These are phyloP conservation scores for Hymenoscyphus albidus DNA, from an alignment of 2,329 filamentous ascomycete genomes.

Conservation along the genomic window DNA sequence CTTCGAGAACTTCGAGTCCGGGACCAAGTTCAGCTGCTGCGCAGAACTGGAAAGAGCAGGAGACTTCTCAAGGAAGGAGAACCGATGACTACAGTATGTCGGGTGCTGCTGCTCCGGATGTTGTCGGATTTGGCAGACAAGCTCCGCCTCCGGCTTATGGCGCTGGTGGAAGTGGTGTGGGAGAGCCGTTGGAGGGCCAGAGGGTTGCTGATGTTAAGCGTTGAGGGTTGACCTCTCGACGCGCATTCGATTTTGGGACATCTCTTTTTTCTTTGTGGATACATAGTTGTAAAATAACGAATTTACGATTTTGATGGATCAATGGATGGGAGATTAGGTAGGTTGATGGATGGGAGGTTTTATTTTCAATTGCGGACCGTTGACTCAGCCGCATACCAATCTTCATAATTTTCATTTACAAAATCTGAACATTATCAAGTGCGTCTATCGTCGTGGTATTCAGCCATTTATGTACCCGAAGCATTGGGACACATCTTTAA, in stretches of 20 bases:
- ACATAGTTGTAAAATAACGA: neutral
- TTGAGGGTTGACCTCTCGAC: neutral
- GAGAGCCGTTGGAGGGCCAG: neutral
- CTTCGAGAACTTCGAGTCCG: neutral
- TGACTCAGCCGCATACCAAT: neutral
- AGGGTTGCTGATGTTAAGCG: constrained; percentile 3
- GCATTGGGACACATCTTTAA: too few relatives aligned
- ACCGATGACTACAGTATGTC: constrained; percentile 26
- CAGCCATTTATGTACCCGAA: too few relatives aligned
- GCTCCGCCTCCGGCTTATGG: constrained; percentile 18
- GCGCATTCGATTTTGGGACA: neutral
- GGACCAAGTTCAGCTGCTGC: neutral
- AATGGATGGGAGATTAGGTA: neutral
- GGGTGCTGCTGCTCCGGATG: constrained; percentile 26
- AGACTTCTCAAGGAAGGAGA: constrained; percentile 23
- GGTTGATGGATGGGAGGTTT: neutral
- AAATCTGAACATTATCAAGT: neutral
- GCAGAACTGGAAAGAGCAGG: constrained; percentile 28
- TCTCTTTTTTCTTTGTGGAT: neutral
- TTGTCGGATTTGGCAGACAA: constrained; percentile 27
- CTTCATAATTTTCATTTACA: neutral
- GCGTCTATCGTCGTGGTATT: too few relatives aligned
- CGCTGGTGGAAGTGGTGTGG: neutral
- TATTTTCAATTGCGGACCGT: neutral
- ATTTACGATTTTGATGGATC: neutral